These are phyloP conservation scores for Coemansia sp. DNA, from an alignment of 192 early-diverging fungal genomes.

Conservation along the genomic window DNA sequence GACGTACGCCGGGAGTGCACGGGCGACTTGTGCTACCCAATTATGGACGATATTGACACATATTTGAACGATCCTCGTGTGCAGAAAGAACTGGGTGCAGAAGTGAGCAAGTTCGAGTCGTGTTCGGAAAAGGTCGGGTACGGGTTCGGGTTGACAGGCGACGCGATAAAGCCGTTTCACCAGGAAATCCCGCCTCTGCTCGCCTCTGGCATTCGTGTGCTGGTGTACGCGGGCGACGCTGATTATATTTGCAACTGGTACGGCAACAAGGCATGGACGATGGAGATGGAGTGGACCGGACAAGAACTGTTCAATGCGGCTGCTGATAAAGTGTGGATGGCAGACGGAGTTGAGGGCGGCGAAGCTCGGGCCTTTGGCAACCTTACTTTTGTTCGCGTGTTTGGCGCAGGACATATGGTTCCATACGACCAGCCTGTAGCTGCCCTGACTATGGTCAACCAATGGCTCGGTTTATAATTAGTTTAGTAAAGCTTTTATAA, in stretches of 20 bases:
- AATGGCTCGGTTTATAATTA: constrained; percentile 57
- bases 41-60: constrained; percentile 64
- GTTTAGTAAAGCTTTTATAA: too few species aligned
- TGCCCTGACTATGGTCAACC: constrained; percentile 78
- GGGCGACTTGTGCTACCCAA: constrained; percentile 75
- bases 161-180: constrained; percentile 75
- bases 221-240: constrained; percentile 89
- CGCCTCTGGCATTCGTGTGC: constrained; percentile 68
- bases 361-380: constrained; percentile 64
- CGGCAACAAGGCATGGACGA: constrained; percentile 78
- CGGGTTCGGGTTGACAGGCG: constrained; percentile 73
- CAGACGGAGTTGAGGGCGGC: constrained; percentile 53
- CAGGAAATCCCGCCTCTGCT: constrained; percentile 63
- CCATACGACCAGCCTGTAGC: constrained; percentile 84
- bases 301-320: constrained; percentile 66
- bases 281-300: constrained; percentile 82
- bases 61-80: constrained; percentile 73
- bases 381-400: constrained; percentile 82
- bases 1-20: constrained; percentile 87
- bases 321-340: constrained; percentile 71
- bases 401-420: constrained; percentile 83
- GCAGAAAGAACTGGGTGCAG: constrained; percentile 66
- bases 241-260: constrained; percentile 90
- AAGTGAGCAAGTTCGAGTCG: constrained; percentile 59
- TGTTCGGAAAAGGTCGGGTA: constrained; percentile 75